A percentile compares a stretch with the other conserved stretches of the same genome.
Evolutionary conservation across 2,329 filamentous ascomycete species (phyloP).

Genomic region (Scortechinia acanthostroma): DNA sequence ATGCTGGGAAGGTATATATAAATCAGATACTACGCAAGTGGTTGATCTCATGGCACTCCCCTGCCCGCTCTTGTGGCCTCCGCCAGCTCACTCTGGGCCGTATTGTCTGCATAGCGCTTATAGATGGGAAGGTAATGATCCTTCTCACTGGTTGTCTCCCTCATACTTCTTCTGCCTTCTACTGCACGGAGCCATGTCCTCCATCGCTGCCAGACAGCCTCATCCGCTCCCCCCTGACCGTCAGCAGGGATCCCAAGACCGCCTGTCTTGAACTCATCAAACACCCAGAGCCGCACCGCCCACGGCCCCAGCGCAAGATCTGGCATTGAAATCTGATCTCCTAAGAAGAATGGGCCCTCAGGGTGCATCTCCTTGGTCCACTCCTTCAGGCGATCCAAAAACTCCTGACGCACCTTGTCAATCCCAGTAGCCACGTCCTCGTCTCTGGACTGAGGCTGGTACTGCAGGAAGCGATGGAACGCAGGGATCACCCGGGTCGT

Average conservation of each 20-base stretch:
- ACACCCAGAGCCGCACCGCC: conserved; percentile 45
- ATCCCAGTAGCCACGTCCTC: conserved; percentile 13
- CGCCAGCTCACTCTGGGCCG: conserved; percentile 30
- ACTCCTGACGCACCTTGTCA: conserved; percentile 35
- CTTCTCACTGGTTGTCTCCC: conserved; percentile 42
- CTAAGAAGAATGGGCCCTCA: conserved; percentile 43
- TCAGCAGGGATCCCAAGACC: conserved; percentile 38
- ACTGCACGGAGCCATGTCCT: conserved; percentile 41
- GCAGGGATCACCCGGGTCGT: conserved; percentile 43
- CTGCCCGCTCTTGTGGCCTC: conserved; percentile 36
- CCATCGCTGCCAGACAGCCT: conserved; percentile 40
- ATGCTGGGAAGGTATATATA: no score
- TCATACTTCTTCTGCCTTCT: conserved; percentile 36
- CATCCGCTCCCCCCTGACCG: conserved; percentile 36
- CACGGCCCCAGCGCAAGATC: conserved; percentile 49
- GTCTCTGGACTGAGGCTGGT: no score
- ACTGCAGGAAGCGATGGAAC: conserved; percentile 34
- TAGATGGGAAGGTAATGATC: conserved; percentile 48
- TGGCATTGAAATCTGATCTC: conserved; percentile 36
- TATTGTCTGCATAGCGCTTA: conserved; percentile 31
- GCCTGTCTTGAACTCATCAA: conserved; percentile 48
- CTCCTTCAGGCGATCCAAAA: conserved; percentile 41
- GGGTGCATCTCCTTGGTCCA: conserved; percentile 23
- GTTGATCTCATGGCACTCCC: conserved; percentile 41
- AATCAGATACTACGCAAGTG: no score